A percentile compares a stretch with the other conserved stretches of the same genome.
Conservation (phyloP, 2,329 filamentous ascomycete genomes). For the Chalara sp. region DNA sequence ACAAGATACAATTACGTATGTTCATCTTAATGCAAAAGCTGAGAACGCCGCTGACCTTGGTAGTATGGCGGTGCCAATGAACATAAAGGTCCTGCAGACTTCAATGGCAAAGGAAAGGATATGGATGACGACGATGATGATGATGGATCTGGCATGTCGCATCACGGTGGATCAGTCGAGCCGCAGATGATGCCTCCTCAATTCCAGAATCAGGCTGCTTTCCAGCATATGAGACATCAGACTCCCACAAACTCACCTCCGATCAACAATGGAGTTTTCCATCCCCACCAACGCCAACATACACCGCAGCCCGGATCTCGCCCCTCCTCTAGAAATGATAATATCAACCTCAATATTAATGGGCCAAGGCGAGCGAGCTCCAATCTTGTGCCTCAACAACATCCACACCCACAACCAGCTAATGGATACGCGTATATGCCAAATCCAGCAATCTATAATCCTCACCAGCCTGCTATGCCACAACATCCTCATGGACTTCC, state of each 20-base stretch:
- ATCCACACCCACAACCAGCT: conserved; percentile 55
- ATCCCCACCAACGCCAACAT: conserved; percentile 54
- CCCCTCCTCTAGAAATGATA: conserved; percentile 65
- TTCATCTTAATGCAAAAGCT: conserved; percentile 21
- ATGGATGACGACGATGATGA: conserved; percentile 80
- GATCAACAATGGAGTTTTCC: conserved; percentile 49
- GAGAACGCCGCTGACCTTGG: conserved; percentile 13
- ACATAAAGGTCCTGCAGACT: conserved; percentile 92
- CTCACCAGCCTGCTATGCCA: conserved; percentile 35
- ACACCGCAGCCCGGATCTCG: conserved; percentile 77
- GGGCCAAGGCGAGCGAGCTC: conserved; percentile 70
- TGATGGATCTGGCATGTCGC: conserved; percentile 58
- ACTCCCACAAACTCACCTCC: conserved; percentile 86
- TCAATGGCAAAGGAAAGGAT: conserved; percentile 65
- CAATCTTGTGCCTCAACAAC: conserved; percentile 61
- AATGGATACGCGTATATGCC: conserved; percentile 80
- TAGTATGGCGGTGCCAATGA: conserved; percentile 91
- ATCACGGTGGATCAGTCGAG: conserved; percentile 33
- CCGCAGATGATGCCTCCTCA: conserved; percentile 63
- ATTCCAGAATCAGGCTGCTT: conserved; percentile 61
- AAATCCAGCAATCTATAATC: conserved; percentile 79
- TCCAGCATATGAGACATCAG: conserved; percentile 73
- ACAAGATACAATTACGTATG: conserved; percentile 85
- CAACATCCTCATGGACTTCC: conserved; percentile 23
- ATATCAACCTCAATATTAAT: neutral